These are phyloP conservation scores for Geotrichum reessii DNA, from an alignment of 1,139 yeast genomes.

Conservation along the genomic window DNA sequence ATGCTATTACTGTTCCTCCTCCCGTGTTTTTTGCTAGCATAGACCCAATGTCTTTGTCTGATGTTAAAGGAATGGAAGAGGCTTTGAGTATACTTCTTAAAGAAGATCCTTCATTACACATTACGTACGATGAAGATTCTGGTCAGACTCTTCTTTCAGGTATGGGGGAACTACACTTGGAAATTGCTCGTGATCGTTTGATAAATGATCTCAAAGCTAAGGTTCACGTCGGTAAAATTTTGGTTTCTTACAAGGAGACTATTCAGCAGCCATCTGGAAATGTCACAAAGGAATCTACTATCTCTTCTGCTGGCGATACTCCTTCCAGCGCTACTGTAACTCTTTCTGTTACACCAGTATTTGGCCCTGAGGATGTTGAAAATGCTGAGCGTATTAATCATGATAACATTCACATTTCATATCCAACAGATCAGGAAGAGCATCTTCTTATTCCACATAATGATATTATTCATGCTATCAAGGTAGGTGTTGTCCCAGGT, in stretches of 20 bases:
- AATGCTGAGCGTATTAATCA: slow-evolving; percentile 31
- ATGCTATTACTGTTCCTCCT: slow-evolving; percentile 82
- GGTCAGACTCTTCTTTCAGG: slow-evolving; percentile 88
- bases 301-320: slow-evolving; percentile 9
- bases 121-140: slow-evolving; percentile 70
- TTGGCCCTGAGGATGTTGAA: slow-evolving; percentile 29
- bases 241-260: slow-evolving; percentile 88
- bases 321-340: slow-evolving; percentile 32
- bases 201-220: slow-evolving; percentile 75
- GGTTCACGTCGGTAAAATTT: slow-evolving; percentile 72
- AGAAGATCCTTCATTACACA: slow-evolving; percentile 77
- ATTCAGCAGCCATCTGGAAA: slow-evolving; percentile 28
- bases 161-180: slow-evolving; percentile 93
- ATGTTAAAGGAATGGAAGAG: slow-evolving; percentile 59
- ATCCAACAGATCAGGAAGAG: slow-evolving; percentile 27
- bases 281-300: slow-evolving; percentile 26
- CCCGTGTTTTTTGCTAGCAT: slow-evolving; percentile 85
- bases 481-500: slow-evolving; percentile 51
- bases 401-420: slow-evolving; percentile 41
- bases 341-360: slow-evolving; percentile 50
- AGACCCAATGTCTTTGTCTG: slow-evolving; percentile 81
- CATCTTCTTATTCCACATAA: slow-evolving; percentile 28
- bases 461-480: slow-evolving; percentile 32
- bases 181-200: slow-evolving; percentile 75
- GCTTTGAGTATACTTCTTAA: slow-evolving; percentile 60